Conservation (phyloP, 495 filamentous ascomycete species). For the Cercophora newfieldiana region DNA sequence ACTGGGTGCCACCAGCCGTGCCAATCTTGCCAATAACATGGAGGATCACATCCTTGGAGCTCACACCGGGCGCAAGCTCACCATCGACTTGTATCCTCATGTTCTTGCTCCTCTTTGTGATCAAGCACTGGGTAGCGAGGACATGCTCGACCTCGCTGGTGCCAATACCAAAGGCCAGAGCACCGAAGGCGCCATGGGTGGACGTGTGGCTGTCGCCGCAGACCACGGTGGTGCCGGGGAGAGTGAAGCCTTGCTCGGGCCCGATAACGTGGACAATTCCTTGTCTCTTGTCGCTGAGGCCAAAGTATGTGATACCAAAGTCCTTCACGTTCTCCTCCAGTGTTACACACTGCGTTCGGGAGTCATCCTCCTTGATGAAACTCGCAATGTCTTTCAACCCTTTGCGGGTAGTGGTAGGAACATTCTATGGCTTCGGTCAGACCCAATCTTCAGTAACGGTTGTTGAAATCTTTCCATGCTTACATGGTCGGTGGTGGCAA, state of each 20-base stretch:
- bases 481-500: conserved; percentile 97
- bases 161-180: conserved; percentile 95
- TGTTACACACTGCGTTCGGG: conserved; percentile 87
- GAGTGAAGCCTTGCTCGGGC: conserved; percentile 98
- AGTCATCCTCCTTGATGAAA: conserved; percentile 94
- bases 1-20: conserved; percentile 90
- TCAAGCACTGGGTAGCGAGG: conserved; percentile 90
- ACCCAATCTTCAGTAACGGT: neutral
- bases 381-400: conserved; percentile 80
- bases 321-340: conserved; percentile 97
- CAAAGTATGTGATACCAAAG: conserved; percentile 96
- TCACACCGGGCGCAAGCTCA: conserved; percentile 84
- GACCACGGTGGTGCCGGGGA: conserved; percentile 94
- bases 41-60: conserved; percentile 94
- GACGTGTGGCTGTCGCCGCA: conserved; percentile 98
- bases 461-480: conserved; percentile 39
- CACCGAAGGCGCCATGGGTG: conserved; percentile 94
- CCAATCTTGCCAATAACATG: conserved; percentile 93
- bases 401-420: conserved; percentile 86
- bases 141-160: conserved; percentile 99
- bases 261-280: conserved; percentile 99
- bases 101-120: conserved; percentile 95
- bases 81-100: conserved; percentile 97
- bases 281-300: conserved; percentile 92
- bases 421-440: conserved; percentile 59